Evolutionary conservation across 2,329 filamentous ascomycete genomes (phyloP), one percentile per base, ranked within the genome.

Genomic region (Sphaerostilbella broomeana): DNA sequence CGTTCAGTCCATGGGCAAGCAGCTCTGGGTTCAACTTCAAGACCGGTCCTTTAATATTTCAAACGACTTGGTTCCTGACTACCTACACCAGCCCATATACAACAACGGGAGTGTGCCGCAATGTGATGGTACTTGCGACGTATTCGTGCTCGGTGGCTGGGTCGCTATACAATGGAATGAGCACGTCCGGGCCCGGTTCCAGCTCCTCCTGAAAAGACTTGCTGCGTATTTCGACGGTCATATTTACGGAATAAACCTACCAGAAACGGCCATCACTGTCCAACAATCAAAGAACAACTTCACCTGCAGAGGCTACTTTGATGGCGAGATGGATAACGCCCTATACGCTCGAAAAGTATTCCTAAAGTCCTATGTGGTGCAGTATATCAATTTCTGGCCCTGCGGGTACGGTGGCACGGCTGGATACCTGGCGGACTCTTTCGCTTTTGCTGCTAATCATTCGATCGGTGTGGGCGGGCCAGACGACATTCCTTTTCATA

Each of bases 351-450:
- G 41, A 1, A 28, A 9, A 3, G 43, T 40, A 12, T 51, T 51
- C 43, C 27, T 35, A 8, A 40, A 45, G 33, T 41, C 47, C 10
- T 39, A 34, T 29, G 45, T 35, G 7, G 48, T 51, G 18, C 48
- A 51, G 26, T 51, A 51, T 33, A 45, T 51, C 32, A 51, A 51
- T 27, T 51, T 49, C 35, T 51, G 48, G 48, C 48, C 48, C 16
- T 36, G 42, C 15, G 48, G 43, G 11, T 47, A 45, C 45, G 38
- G 17, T 2, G 42, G 49, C 21, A 39, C 34, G 28, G 46, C 45
- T 30, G 31, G 31, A 12, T 29, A 22, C 13, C 26, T 39, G 26
- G 16, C 16, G 7, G 34, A 40, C 11, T 47, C 45, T 7, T 49
- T 49, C 12, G 33, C 47, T 17, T 48, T 27, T 26, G 46, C 44